phyloP scores from a whole-genome alignment of 2,329 filamentous ascomycete genomes.

The Fusarium ambrosium region DNA sequence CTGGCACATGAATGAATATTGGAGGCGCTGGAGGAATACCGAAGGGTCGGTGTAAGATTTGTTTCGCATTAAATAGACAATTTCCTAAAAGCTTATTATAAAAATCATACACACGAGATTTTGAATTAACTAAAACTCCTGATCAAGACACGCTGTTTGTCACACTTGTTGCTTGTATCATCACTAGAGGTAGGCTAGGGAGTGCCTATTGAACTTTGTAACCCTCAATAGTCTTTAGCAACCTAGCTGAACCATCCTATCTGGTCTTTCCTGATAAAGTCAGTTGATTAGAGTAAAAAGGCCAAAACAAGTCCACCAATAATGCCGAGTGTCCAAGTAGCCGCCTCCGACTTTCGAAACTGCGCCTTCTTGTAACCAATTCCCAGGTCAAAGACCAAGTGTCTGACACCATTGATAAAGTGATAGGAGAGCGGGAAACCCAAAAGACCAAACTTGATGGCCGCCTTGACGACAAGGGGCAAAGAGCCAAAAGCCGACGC shows the following conservation, averaged over 20 bases:
- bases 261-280: neutral
- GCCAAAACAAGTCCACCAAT: constrained; percentile 14
- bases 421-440: constrained; percentile 30
- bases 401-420: constrained; percentile 27
- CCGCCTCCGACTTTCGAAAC: constrained; percentile 24
- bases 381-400: constrained; percentile 30
- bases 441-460: constrained; percentile 25
- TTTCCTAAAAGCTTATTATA: neutral
- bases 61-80: neutral
- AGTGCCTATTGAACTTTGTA: neutral
- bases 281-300: constrained; percentile 6
- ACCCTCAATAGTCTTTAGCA: neutral
- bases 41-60: neutral
- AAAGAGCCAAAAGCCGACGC: constrained; percentile 13
- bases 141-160: neutral
- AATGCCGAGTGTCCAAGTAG: constrained; percentile 20
- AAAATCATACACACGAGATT: neutral
- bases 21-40: neutral
- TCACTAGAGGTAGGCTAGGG: neutral
- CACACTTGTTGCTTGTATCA: neutral
- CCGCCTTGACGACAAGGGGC: constrained; percentile 10
- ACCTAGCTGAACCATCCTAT: neutral
- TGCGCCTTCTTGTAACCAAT: constrained; percentile 29
- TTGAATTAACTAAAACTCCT: neutral
- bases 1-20: neutral